phyloP scores from a whole-genome alignment of 2,329 filamentous ascomycete genomes.

The Ilyonectria mors-panacis region DNA sequence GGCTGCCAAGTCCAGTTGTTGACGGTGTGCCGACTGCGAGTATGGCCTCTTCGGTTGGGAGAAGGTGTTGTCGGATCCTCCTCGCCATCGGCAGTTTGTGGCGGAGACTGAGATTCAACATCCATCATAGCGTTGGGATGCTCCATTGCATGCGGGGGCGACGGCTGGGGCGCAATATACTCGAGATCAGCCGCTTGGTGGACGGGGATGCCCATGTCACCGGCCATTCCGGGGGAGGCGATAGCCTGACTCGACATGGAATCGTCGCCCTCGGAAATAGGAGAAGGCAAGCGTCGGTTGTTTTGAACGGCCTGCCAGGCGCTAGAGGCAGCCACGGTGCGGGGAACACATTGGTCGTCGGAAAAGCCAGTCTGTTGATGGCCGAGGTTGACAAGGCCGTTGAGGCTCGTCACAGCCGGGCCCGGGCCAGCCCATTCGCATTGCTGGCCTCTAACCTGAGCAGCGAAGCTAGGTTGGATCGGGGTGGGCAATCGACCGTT shows the following conservation, averaged over 20 bases:
- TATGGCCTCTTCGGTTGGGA: slow-evolving; percentile 68
- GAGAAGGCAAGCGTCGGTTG: slow-evolving; percentile 69
- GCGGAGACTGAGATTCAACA: slow-evolving; percentile 47
- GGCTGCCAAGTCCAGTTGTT: slow-evolving; percentile 74
- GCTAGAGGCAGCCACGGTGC: slow-evolving; percentile 60
- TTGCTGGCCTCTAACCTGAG: slow-evolving; percentile 68
- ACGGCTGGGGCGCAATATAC: slow-evolving; percentile 36
- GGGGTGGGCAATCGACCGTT: slow-evolving; percentile 70
- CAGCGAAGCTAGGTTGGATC: slow-evolving; percentile 71
- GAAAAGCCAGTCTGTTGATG: slow-evolving; percentile 58
- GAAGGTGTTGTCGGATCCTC: slow-evolving; percentile 60
- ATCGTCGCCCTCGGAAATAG: slow-evolving; percentile 72
- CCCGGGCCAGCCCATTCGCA: slow-evolving; percentile 57
- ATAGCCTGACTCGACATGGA: slow-evolving; percentile 57
- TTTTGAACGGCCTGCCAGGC: slow-evolving; percentile 70
- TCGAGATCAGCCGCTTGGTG: slow-evolving; percentile 50
- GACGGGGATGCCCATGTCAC: slow-evolving; percentile 53
- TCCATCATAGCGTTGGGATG: slow-evolving; percentile 58
- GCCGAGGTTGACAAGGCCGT: slow-evolving; percentile 56
- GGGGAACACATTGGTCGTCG: slow-evolving; percentile 63
- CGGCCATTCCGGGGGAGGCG: slow-evolving; percentile 50
- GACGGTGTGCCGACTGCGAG: slow-evolving; percentile 71
- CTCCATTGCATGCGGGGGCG: slow-evolving; percentile 56
- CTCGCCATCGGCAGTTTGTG: slow-evolving; percentile 48
- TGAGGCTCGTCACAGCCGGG: slow-evolving; percentile 53